A percentile compares a stretch with the other conserved stretches of the same genome.
phyloP scores from a whole-genome alignment of 2,329 filamentous ascomycete genomes.

The Hypoxylon sp. region DNA sequence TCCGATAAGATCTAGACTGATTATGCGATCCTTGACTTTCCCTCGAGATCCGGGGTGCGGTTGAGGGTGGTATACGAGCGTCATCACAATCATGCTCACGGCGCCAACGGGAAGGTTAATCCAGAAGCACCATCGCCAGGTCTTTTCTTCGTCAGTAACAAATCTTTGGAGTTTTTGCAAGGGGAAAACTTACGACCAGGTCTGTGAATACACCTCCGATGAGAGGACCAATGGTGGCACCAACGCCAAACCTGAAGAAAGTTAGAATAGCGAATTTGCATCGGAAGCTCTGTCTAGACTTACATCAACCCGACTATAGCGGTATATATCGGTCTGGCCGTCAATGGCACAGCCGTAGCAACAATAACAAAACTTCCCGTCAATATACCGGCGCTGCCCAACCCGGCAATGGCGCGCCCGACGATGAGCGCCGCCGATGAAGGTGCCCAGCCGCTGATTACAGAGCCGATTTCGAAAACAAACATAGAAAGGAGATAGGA shows the following conservation, averaged over 20 bases:
- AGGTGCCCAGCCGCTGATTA: slow-evolving; percentile 48
- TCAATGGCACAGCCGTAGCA: slow-evolving; percentile 44
- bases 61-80: slow-evolving; percentile 43
- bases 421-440: slow-evolving; percentile 48
- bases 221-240: slow-evolving; percentile 47
- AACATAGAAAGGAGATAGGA: slow-evolving; percentile 43
- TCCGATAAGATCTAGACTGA: slow-evolving; percentile 51
- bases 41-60: slow-evolving; percentile 27
- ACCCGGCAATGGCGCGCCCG: slow-evolving; percentile 50
- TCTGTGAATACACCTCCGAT: slow-evolving; percentile 51
- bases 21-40: slow-evolving; percentile 37
- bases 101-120: slow-evolving; percentile 53
- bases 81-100: slow-evolving; percentile 45
- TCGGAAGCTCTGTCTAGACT: slow-evolving; percentile 14
- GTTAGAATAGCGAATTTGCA: too few species aligned
- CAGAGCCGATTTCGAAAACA: slow-evolving; percentile 48
- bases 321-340: slow-evolving; percentile 45
- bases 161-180: too few species aligned
- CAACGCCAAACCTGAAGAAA: slow-evolving; percentile 47
- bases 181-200: slow-evolving; percentile 43
- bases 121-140: slow-evolving; percentile 55
- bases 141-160: too few species aligned
- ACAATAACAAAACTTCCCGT: slow-evolving; percentile 50
- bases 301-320: slow-evolving; percentile 48
- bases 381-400: slow-evolving; percentile 48